Percentiles rank a stretch among this genome's conserved stretches.
Evolutionary conservation across 805 yeast genomes (phyloP).

Genomic region (Kregervanrija delftensis): DNA sequence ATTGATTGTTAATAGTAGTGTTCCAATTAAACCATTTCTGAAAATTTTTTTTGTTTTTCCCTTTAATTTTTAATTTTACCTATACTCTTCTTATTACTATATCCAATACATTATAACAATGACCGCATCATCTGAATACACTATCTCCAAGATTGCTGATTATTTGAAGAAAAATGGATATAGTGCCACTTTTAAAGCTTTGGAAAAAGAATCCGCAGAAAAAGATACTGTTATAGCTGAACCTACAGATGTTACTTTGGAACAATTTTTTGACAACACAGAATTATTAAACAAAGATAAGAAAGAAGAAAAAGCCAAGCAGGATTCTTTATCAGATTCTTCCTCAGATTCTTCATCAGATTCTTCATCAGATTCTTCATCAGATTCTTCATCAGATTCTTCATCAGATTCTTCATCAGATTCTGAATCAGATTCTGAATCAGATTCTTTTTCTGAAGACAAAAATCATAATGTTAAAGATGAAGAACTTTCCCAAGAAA

Average conservation of each 20-base stretch:
- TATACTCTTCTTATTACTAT: not conserved
- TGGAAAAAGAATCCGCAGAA: conserved; percentile 15
- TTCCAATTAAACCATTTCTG: no score
- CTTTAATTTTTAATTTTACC: not conserved
- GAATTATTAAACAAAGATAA: not conserved
- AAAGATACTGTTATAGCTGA: conserved; percentile 7
- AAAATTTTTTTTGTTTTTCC: not conserved
- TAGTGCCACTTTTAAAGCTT: conserved; percentile 17
- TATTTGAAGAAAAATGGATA: conserved; percentile 21
- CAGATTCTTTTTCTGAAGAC: no score
- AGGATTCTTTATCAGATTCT: not conserved
- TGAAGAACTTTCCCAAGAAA: conserved; percentile 18
- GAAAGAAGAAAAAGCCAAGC: not conserved
- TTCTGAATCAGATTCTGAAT: no score
- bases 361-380: no score
- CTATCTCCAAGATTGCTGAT: conserved; percentile 17
- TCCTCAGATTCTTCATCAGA: no score
- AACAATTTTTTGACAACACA: conserved; percentile 1
- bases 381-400: not conserved
- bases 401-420: no score
- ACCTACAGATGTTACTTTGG: conserved; percentile 1
- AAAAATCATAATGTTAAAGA: conserved; percentile 7
- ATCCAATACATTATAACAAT: conserved; percentile 5
- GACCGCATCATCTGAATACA: conserved; percentile 13
- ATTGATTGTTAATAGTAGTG: no score